Conservation (phyloP, 106 monocot species). For the Dioscorea dumetorum region DNA sequence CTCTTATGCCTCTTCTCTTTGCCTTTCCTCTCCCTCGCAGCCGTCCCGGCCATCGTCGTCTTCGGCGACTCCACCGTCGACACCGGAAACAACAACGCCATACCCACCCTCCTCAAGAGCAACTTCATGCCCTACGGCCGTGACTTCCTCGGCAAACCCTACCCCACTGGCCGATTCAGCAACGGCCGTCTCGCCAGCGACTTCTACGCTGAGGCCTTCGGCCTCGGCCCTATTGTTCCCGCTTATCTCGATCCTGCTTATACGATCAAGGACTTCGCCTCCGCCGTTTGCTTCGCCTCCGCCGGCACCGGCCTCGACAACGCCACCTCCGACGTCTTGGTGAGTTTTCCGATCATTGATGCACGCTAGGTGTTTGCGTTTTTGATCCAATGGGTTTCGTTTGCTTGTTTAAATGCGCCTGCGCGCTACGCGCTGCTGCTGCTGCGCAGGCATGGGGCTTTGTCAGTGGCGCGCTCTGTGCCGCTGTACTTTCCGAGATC, state of each 20-base stretch:
- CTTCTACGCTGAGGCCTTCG: conserved; percentile 43
- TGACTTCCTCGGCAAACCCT: background rate
- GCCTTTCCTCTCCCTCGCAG: background rate
- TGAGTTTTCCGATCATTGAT: conserved; percentile 5
- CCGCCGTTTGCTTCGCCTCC: conserved; percentile 50
- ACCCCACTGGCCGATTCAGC: conserved; percentile 47
- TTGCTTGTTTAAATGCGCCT: no score
- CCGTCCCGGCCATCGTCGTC: background rate
- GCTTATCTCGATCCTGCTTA: conserved; percentile 57
- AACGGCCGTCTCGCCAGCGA: conserved; percentile 49
- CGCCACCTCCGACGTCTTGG: conserved; percentile 40
- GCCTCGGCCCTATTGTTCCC: conserved; percentile 34
- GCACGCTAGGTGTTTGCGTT: background rate
- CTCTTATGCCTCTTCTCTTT: background rate
- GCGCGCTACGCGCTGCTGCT: no score
- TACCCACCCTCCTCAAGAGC: background rate
- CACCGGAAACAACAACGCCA: background rate
- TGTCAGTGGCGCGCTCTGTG: no score
- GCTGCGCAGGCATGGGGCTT: no score
- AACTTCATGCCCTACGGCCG: conserved; percentile 5
- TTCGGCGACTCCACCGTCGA: background rate
- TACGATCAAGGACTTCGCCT: conserved; percentile 39
- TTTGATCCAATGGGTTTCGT: background rate
- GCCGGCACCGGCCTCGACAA: conserved; percentile 59
- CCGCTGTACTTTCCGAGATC: no score